Evolutionary conservation across 805 yeast species (phyloP).

Genomic region (Zygoascus bituminiphila): DNA sequence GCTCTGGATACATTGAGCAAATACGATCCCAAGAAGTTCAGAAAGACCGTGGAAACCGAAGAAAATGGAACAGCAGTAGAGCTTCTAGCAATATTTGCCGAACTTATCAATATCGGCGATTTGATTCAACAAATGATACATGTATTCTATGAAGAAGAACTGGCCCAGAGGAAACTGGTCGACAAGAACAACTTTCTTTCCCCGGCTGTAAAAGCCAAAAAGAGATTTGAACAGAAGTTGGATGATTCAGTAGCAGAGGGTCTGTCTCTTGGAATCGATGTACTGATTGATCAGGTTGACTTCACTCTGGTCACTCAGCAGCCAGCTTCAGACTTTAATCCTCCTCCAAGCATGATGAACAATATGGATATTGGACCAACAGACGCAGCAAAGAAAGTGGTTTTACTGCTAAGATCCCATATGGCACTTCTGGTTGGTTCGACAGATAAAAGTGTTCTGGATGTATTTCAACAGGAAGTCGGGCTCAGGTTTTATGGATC

Average conservation of each 20-base stretch:
- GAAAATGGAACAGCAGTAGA: slow-evolving; percentile 40
- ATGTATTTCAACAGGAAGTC: slow-evolving; percentile 89
- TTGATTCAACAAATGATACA: slow-evolving; percentile 86
- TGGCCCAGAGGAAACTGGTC: slow-evolving; percentile 46
- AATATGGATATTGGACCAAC: slow-evolving; percentile 41
- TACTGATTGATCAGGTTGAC: slow-evolving; percentile 73
- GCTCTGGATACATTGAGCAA: slow-evolving; percentile 63
- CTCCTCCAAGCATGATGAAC: slow-evolving; percentile 27
- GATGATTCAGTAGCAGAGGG: slow-evolving; percentile 93
- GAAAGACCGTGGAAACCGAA: slow-evolving; percentile 20
- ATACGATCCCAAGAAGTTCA: slow-evolving; percentile 51
- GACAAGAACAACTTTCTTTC: slow-evolving; percentile 73
- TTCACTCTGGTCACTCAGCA: slow-evolving; percentile 48
- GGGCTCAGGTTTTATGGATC: slow-evolving; percentile 77
- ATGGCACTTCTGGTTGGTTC: slow-evolving; percentile 67
- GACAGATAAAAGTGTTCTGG: slow-evolving; percentile 80
- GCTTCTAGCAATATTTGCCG: slow-evolving; percentile 81
- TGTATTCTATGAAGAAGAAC: slow-evolving; percentile 82
- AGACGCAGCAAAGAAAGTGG: slow-evolving; percentile 54
- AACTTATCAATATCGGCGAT: slow-evolving; percentile 87
- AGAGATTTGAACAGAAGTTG: slow-evolving; percentile 67
- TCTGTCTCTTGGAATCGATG: slow-evolving; percentile 83
- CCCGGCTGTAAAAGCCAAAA: slow-evolving; percentile 69
- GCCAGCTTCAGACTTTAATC: slow-evolving; percentile 55
- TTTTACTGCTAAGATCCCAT: slow-evolving; percentile 59